Base-by-base conservation (phyloP, 108 stramenopile genomes). In the Cylindrotheca fusiformis region DNA sequence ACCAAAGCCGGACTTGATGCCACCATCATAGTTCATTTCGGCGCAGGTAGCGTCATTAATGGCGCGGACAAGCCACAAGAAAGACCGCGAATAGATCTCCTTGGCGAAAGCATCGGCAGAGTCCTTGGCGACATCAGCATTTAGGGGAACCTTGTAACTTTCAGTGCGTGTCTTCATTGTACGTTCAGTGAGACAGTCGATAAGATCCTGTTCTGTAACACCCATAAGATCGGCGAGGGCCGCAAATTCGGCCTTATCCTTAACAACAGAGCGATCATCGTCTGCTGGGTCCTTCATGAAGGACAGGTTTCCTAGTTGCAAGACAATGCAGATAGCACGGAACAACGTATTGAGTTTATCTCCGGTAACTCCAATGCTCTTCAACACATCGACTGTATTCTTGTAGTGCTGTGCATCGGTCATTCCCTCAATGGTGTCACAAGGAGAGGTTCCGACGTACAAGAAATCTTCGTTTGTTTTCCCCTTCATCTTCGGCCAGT, bases 71-170 rank as follows among this genome's bases (percentile, higher is more conserved):
- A 97, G 76, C 84, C 90, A 93, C 64, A 83, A 73, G 65, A 97
- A 97, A 31, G 75, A 61, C 28, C 72, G 68, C 4, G 82, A 57
- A 66, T 96, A 96, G 55, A 96, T 82, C 32, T 90, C 95, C 82
- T 99, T 98, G 12, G 95, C 95, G 53, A 98, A 83, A n/a, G 97
- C 94, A 75, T 99, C 96, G 26, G 92, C 78, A 3, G 85, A 88
- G 45, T 95, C 94, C 57, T 71, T 74, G 2, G 96, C 87, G 29
- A 81, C 78, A 45, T 65, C 80, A 2, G 71, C 67, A 61, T 84
- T 91, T 36, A 95, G 73, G 18, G 88, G 88, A 19, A 90, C 91
- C 45, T 79, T 86, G 74, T 90, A 91, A 47, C 70, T 68, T 60
- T 96, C 91, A 17, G 76, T 82, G 25, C 91, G 67, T 1, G 91